Conservation (phyloP, 352 stramenopile species). For the Aphanomyces invadans region DNA sequence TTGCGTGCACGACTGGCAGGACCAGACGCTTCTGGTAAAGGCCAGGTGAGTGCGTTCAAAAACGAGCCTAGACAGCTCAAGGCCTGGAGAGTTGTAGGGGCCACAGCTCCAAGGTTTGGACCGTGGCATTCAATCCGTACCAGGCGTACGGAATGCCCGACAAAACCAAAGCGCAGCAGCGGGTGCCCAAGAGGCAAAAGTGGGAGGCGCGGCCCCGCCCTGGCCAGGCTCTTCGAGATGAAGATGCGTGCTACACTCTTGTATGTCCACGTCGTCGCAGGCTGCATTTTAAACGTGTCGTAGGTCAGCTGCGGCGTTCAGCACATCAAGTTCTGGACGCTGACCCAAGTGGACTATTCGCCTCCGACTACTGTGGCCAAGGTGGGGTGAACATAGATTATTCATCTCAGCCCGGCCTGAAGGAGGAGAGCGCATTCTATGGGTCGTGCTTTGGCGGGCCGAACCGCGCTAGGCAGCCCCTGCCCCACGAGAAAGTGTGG, state of each 20-base stretch:
- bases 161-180: neutral
- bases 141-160: slow-evolving; percentile 53
- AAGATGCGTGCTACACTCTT: slow-evolving; percentile 61
- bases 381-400: neutral
- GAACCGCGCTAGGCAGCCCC: slow-evolving; percentile 37
- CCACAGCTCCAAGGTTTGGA: slow-evolving; percentile 59
- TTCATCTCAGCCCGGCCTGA: too few species aligned
- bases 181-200: slow-evolving; percentile 3
- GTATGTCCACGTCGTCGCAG: slow-evolving; percentile 6
- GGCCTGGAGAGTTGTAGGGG: too few species aligned
- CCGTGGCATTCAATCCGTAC: slow-evolving; percentile 60
- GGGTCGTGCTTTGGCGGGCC: slow-evolving; percentile 53
- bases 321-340: slow-evolving; percentile 69
- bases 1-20: slow-evolving; percentile 64
- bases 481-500: slow-evolving; percentile 56
- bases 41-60: too few species aligned
- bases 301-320: slow-evolving; percentile 53
- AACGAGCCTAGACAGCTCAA: too few species aligned
- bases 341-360: slow-evolving; percentile 49
- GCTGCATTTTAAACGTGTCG: neutral
- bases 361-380: slow-evolving; percentile 37
- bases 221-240: slow-evolving; percentile 57
- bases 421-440: slow-evolving; percentile 50
- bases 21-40: slow-evolving; percentile 45
- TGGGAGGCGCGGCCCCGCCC: slow-evolving; percentile 38